Evolutionary conservation across 1,139 yeast species (phyloP).

Genomic region (Suhomyces yuchorum): DNA sequence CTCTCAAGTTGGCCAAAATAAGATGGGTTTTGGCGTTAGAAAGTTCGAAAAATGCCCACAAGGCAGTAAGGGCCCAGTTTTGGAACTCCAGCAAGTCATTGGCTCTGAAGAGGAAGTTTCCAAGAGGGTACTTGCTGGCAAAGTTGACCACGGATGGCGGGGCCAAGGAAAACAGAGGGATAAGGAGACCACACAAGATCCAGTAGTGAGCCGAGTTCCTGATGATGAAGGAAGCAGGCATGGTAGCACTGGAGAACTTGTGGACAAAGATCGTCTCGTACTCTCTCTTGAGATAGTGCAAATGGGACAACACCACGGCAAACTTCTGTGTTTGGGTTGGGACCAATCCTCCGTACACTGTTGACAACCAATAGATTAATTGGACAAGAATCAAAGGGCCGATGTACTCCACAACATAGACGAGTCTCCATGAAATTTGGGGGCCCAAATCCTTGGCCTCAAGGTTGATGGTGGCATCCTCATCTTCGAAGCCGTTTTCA

Average conservation of each 20-base stretch:
- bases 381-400: constrained; percentile 89
- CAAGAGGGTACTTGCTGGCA: constrained; percentile 5
- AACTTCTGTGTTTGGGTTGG: constrained; percentile 56
- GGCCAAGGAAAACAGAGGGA: constrained; percentile 68
- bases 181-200: constrained; percentile 73
- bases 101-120: constrained; percentile 22
- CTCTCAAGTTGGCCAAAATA: constrained; percentile 58
- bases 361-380: constrained; percentile 51
- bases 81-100: constrained; percentile 29
- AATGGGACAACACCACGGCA: constrained; percentile 56
- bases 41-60: constrained; percentile 68
- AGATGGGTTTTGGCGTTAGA: constrained; percentile 74
- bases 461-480: constrained; percentile 34
- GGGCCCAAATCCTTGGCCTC: constrained; percentile 88
- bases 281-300: constrained; percentile 87
- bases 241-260: constrained; percentile 81
- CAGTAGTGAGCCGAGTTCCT: constrained; percentile 91
- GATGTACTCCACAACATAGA: constrained; percentile 79
- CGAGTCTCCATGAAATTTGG: constrained; percentile 90
- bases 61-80: constrained; percentile 37
- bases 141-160: constrained; percentile 45
- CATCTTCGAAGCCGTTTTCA: constrained; percentile 33
- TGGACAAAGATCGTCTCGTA: constrained; percentile 84
- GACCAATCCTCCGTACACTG: constrained; percentile 24
- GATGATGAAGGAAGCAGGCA: constrained; percentile 87